These are phyloP conservation scores for Penicillium silybi DNA, from an alignment of 495 filamentous ascomycete species.

Conservation along the genomic window DNA sequence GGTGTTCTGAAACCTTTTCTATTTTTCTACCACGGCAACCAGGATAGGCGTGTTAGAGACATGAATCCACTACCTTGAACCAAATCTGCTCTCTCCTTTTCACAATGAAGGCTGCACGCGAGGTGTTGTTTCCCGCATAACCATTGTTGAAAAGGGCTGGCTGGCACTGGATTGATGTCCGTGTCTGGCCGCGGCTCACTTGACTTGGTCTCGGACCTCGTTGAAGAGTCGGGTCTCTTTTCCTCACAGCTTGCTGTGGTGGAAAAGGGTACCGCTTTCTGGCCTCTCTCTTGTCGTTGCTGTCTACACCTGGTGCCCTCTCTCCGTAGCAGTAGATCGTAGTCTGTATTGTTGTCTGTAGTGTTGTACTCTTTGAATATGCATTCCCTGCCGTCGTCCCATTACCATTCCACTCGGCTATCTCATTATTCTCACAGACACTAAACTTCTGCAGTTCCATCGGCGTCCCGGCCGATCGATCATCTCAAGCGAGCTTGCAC, in stretches of 20 bases:
- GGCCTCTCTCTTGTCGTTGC: constrained; percentile 31
- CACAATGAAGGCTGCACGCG: constrained; percentile 49
- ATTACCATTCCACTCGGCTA: too few species aligned
- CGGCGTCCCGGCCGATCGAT: too few species aligned
- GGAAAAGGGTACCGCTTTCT: constrained; percentile 13
- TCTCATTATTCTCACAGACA: neutral
- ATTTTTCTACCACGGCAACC: constrained; percentile 41
- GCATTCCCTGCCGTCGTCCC: neutral
- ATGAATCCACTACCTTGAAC: constrained; percentile 39
- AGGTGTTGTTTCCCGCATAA: constrained; percentile 49
- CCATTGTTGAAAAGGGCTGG: constrained; percentile 44
- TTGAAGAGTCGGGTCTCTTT: constrained; percentile 27
- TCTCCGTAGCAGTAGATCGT: constrained; percentile 18
- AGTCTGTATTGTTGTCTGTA: neutral
- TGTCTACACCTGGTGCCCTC: constrained; percentile 23
- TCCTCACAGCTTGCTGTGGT: constrained; percentile 1
- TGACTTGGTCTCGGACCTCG: constrained; percentile 15
- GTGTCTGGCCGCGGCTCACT: constrained; percentile 18
- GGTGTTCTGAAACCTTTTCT: constrained; percentile 27
- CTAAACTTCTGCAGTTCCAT: too few species aligned
- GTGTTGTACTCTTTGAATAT: neutral
- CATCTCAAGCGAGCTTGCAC: too few species aligned
- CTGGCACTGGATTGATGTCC: constrained; percentile 13
- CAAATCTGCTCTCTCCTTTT: constrained; percentile 38
- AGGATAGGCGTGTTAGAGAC: constrained; percentile 46